A percentile compares a stretch with the other conserved stretches of the same genome.
Conservation (phyloP, 2,329 filamentous ascomycete genomes). For the Rhynchosporium graminicola region DNA sequence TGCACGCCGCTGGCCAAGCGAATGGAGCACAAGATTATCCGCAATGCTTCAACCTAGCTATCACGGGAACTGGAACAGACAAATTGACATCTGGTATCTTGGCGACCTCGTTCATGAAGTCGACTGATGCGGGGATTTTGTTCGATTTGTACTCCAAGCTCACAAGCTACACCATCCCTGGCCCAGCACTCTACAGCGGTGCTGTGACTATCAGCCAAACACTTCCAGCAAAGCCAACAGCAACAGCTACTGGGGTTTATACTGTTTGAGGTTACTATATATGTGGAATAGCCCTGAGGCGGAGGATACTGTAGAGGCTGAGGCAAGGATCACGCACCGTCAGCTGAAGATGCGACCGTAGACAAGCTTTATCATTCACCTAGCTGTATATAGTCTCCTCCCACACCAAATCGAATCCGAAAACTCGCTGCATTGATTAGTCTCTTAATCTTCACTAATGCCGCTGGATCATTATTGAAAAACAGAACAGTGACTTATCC, state of each 20-base stretch:
- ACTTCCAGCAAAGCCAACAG: constrained; percentile 28
- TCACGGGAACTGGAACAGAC: constrained; percentile 46
- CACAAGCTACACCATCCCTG: constrained; percentile 41
- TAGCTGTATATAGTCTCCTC: constrained; percentile 17
- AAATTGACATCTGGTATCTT: constrained; percentile 40
- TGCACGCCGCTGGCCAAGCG: constrained; percentile 38
- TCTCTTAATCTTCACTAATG: too few relatives aligned
- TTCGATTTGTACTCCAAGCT: constrained; percentile 43
- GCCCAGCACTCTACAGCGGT: constrained; percentile 40
- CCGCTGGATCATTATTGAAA: too few relatives aligned
- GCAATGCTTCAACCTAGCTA: constrained; percentile 52
- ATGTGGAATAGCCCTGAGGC: constrained; percentile 2
- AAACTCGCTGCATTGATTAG: too few relatives aligned
- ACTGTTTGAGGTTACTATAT: constrained; percentile 2
- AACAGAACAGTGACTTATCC: too few relatives aligned
- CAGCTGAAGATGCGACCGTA: not conserved
- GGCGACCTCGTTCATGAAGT: constrained; percentile 46
- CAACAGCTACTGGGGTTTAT: constrained; percentile 21
- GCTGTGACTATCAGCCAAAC: constrained; percentile 30
- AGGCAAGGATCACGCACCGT: constrained; percentile 5
- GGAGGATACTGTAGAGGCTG: constrained; percentile 9
- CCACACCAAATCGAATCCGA: not conserved
- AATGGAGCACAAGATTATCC: constrained; percentile 52
- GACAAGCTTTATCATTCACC: not conserved
- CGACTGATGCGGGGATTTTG: constrained; percentile 46